Evolutionary conservation across 352 stramenopile species (phyloP).

Genomic region (Pythium pyrilobum): DNA sequence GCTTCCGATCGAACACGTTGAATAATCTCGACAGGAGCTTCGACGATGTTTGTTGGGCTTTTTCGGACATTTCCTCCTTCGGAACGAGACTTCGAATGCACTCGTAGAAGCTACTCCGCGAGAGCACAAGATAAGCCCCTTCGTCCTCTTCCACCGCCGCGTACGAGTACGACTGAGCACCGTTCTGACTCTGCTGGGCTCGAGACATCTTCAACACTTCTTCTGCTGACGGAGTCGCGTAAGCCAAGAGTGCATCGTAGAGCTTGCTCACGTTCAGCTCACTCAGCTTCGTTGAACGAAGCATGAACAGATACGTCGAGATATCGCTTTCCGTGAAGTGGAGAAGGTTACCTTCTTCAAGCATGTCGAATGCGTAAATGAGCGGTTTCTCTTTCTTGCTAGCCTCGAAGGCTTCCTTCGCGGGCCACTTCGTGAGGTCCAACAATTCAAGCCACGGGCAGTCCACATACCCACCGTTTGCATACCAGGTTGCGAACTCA

Average conservation of each 20-base stretch:
- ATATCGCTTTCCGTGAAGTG: constrained; percentile 84
- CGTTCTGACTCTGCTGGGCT: constrained; percentile 29
- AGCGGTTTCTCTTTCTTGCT: constrained; percentile 80
- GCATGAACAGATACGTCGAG: constrained; percentile 79
- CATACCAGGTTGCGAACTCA: constrained; percentile 97
- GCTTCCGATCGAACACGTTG: constrained; percentile 83
- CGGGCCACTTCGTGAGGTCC: constrained; percentile 94
- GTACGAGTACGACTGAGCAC: constrained; percentile 65
- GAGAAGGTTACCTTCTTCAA: constrained; percentile 79
- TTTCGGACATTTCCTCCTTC: constrained; percentile 73
- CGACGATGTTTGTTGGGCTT: constrained; percentile 81
- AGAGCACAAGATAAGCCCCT: constrained; percentile 75
- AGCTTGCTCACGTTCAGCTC: constrained; percentile 72
- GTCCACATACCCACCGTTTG: constrained; percentile 89
- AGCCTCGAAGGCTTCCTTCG: constrained; percentile 83
- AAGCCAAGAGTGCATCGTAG: constrained; percentile 71
- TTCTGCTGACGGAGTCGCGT: constrained; percentile 64
- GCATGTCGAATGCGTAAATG: constrained; percentile 83
- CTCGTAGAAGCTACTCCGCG: constrained; percentile 79
- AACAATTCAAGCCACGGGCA: constrained; percentile 96
- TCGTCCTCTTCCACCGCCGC: constrained; percentile 77
- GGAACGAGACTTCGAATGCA: constrained; percentile 80
- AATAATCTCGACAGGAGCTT: constrained; percentile 81
- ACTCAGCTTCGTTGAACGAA: constrained; percentile 71
- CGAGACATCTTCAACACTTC: constrained; percentile 63